Conservation (phyloP, 441 rosid genomes). For the Gossypium aridum region DNA sequence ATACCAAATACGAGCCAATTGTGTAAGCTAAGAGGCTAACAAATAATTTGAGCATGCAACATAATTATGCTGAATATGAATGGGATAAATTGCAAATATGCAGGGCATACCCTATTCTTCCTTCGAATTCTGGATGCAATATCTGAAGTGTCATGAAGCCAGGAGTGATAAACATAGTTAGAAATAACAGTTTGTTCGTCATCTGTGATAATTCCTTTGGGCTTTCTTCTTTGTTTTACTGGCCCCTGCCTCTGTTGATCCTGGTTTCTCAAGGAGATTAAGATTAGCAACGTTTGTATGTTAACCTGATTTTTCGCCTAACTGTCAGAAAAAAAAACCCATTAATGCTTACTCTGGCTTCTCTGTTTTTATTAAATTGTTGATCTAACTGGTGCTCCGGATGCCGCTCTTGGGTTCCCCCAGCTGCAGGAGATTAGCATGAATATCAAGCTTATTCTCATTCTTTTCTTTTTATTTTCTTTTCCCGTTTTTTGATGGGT, state of each 20-base stretch:
- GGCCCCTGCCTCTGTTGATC: slow-evolving; percentile 34
- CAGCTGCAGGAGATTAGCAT: slow-evolving; percentile 30
- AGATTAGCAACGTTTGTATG: slow-evolving; percentile 9
- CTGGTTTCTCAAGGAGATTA: slow-evolving; percentile 31
- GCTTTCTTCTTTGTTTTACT: slow-evolving; percentile 39
- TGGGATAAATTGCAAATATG: background rate
- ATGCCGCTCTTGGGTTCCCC: slow-evolving; percentile 37
- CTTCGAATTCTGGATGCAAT: slow-evolving; percentile 46
- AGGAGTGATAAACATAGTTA: slow-evolving; percentile 60
- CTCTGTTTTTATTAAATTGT: slow-evolving; percentile 30
- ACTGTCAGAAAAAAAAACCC: background rate
- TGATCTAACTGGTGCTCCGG: slow-evolving; percentile 29
- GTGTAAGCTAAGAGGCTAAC: background rate
- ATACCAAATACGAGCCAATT: background rate
- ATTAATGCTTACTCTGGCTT: slow-evolving; percentile 30
- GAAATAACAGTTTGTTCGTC: slow-evolving; percentile 63
- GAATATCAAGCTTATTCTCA: background rate
- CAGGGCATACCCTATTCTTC: slow-evolving; percentile 50
- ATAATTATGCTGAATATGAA: background rate
- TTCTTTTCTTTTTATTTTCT: background rate
- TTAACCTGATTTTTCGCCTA: background rate
- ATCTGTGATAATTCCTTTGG: slow-evolving; percentile 44
- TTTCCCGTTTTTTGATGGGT: background rate
- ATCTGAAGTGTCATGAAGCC: slow-evolving; percentile 68
- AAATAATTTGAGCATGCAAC: background rate